Evolutionary conservation across 2,329 filamentous ascomycete genomes (phyloP).

Genomic region (Hirsutella minnesotensis): DNA sequence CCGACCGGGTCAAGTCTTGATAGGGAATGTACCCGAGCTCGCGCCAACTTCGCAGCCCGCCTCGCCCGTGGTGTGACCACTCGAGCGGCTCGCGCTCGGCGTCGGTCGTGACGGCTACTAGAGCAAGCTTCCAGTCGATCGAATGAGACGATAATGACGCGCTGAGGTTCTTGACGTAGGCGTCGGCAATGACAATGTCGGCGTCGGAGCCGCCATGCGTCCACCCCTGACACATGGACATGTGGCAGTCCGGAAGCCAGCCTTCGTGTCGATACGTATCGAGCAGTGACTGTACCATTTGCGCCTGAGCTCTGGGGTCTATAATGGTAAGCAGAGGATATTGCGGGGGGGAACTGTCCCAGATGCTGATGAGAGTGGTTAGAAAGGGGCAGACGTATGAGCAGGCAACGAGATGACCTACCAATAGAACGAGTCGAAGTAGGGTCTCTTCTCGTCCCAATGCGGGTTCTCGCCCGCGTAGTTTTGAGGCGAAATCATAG

Average conservation of each 20-base stretch:
- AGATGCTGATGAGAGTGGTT: constrained; percentile 33
- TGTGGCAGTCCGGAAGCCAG: constrained; percentile 60
- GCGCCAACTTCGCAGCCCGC: constrained; percentile 62
- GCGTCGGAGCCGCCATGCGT: constrained; percentile 70
- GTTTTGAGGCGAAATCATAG: constrained; percentile 60
- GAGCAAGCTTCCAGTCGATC: constrained; percentile 58
- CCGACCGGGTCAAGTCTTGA: constrained; percentile 54
- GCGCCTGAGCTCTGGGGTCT: constrained; percentile 54
- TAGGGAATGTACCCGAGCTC: constrained; percentile 58
- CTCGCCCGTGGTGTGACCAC: constrained; percentile 61
- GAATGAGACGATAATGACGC: constrained; percentile 27
- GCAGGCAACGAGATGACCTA: constrained; percentile 17
- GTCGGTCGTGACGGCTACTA: constrained; percentile 61
- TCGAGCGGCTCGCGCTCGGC: constrained; percentile 56
- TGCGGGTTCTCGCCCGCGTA: constrained; percentile 65
- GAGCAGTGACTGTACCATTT: constrained; percentile 59
- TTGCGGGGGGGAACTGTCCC: constrained; percentile 65
- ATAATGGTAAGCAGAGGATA: constrained; percentile 61
- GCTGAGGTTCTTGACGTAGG: constrained; percentile 58
- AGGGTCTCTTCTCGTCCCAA: constrained; percentile 58
- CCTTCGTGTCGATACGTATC: constrained; percentile 58
- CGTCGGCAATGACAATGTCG: constrained; percentile 58
- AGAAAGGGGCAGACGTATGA: neutral
- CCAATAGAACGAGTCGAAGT: constrained; percentile 57
- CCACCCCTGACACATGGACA: constrained; percentile 65